A percentile compares a stretch with the other conserved stretches of the same genome.
These are phyloP conservation scores for Selenicereus undatus DNA, from an alignment of 148 eudicot species.

Conservation along the genomic window DNA sequence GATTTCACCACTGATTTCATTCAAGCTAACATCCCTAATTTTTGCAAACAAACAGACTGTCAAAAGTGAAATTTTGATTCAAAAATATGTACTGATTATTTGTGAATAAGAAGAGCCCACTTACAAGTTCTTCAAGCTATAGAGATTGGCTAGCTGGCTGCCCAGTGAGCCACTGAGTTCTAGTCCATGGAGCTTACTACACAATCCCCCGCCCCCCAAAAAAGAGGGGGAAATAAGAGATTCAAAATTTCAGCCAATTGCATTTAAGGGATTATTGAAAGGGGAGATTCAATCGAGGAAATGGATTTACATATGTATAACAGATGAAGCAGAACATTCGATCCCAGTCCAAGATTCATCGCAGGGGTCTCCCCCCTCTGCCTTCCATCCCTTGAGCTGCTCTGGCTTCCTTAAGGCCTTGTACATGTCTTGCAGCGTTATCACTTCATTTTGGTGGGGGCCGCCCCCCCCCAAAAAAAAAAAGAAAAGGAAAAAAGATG, in stretches of 20 bases:
- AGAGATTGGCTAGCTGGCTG: constrained; percentile 49
- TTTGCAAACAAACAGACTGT: constrained; percentile 12
- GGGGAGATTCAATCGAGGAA: not conserved
- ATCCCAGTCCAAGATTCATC: constrained; percentile 79
- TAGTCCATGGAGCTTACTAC: constrained; percentile 64
- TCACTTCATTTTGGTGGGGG: constrained; percentile 44
- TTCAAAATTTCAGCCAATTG: not conserved
- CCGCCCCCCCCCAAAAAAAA: too few species aligned
- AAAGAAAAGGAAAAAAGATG: too few species aligned
- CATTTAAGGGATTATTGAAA: not conserved
- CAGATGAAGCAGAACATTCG: constrained; percentile 66
- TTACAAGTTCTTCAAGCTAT: constrained; percentile 62
- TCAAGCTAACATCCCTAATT: constrained; percentile 70
- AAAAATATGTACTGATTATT: not conserved
- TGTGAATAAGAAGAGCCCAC: constrained; percentile 16
- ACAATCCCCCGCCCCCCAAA: not conserved
- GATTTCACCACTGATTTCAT: constrained; percentile 61
- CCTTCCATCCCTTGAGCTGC: constrained; percentile 67
- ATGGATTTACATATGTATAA: constrained; percentile 55
- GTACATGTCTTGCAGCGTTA: constrained; percentile 67
- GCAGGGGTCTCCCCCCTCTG: constrained; percentile 70
- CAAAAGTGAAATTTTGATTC: not conserved
- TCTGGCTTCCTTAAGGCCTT: constrained; percentile 52
- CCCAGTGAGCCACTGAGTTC: constrained; percentile 61
- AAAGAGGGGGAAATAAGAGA: not conserved